Evolutionary conservation across 805 yeast species (phyloP), one percentile per base, ranked within the genome.

Genomic region (Ogataea angusta): DNA sequence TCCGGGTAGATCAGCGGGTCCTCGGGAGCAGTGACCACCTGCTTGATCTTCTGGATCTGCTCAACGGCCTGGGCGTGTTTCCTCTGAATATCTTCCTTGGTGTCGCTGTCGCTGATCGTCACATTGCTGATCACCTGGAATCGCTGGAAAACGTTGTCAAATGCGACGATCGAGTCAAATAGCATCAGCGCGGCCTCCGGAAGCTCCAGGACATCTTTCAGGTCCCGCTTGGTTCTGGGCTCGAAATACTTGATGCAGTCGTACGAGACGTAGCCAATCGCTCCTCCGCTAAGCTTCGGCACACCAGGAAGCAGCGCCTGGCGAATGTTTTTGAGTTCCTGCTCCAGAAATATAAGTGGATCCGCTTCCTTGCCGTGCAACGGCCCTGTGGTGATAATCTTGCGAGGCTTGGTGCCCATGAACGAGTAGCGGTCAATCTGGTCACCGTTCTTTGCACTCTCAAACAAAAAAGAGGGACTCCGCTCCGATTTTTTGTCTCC

Each of bases 221-320:
- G 70, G 3, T 73, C 73, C 49, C 86, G 76, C 45, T 73, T 75
- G 1, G 98, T 91, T 52, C 74, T 82, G 45, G 99, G 99, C 67
- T 93, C 99, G 52, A 93, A 93, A 64, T 93, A 93, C 60, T 88
- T 85, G 57, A 93, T 85, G 69, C 99, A 93, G 63, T 93, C 99
- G 57, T 93, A 93, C 1, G 97, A 87, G 31, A 93, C 80, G 60
- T 89, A 93, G 2, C 99, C 99, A 40, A 91, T 75, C 5, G 98
- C 98, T 48, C 99, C 99, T 43, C 99, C 99, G 53, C 90, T 82
- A 43, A 89, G 68, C 48, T 75, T 77, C 10, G 96, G 87, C 36
- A 90, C 68, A 30, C 95, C 95, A 0, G 95, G 95, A 36, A 87
- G 67, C 52, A 76, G 80, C 2, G 90, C 87, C 56, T 86, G 88